Evolutionary conservation across 1,139 yeast species (phyloP).

Genomic region (Candida sp.): DNA sequence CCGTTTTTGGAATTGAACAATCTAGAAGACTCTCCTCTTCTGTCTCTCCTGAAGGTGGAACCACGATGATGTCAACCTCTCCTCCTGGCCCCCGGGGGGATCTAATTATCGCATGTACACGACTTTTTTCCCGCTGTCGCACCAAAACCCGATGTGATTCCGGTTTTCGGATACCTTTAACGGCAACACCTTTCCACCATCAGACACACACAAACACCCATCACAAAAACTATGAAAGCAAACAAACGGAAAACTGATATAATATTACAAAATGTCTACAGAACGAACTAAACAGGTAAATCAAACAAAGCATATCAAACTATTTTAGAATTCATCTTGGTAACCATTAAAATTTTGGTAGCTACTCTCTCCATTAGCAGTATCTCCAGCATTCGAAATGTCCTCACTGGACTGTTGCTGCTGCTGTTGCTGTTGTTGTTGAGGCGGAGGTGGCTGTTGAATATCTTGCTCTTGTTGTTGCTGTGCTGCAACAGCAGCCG

Average conservation of each 20-base stretch:
- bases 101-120: no score
- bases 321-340: conserved; percentile 6
- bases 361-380: conserved; percentile 1
- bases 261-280: conserved; percentile 5
- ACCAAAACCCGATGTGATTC: background rate
- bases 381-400: background rate
- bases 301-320: background rate
- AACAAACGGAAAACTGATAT: background rate
- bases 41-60: no score
- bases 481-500: conserved; percentile 10
- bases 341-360: conserved; percentile 7
- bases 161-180: background rate
- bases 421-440: background rate
- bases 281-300: background rate
- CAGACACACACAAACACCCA: background rate
- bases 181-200: no score
- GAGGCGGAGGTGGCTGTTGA: conserved; percentile 9
- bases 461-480: conserved; percentile 6
- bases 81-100: no score
- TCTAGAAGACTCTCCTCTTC: no score
- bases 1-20: no score
- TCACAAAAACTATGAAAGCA: background rate
- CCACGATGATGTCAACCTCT: no score
- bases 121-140: no score
- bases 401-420: conserved; percentile 1